Evolutionary conservation across 371 early-diverging fungal genomes (phyloP), one percentile per base, ranked within the genome.

Genomic region (Funneliformis caledonium): DNA sequence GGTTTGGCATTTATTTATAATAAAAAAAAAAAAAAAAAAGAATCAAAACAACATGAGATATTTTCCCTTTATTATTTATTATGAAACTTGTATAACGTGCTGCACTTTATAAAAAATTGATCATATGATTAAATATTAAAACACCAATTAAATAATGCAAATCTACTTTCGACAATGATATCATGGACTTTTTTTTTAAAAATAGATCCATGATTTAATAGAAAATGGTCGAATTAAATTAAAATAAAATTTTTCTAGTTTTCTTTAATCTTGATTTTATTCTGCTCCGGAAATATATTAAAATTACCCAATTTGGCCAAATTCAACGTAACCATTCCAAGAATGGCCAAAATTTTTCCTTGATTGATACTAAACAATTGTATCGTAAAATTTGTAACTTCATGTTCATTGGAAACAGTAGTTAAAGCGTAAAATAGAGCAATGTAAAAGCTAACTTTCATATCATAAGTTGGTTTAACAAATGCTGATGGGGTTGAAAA

Each of bases 381-480:
- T 26, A 31, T 62, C 26, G 47, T 72, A 16, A 43, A 45, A 37
- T 11, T 33, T 7, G 48, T 56, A 22, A 56, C 26, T 4, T 4
- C 6, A 52, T 9, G 7, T 2, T 31, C 22, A 50, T 10, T 2
- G 42, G 11, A 4, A 19, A 37, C 19, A 4, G 43, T 76, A 10
- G 61, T 47, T 26, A 22, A 42, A 37, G 61, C 31, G 60, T 76
- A 76, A 76, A 76, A 62, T 45, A 76, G 60, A 26, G 76, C 5
- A 76, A 59, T 22, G 7, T 42, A 26, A 42, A 76, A 76, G 14
- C 76, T 76, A 10, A 48, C 22, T n/a, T 76, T 76, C 76, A 76
- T 61, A 61, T 61, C 62, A 76, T 76, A 59, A 45, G 14, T 76
- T 60, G 76, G 76, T 43, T 76, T 22, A 12, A 61, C 19, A 43